Base-by-base conservation (phyloP, 768 basidiomycete genomes). In the Leccinellum albellum region DNA sequence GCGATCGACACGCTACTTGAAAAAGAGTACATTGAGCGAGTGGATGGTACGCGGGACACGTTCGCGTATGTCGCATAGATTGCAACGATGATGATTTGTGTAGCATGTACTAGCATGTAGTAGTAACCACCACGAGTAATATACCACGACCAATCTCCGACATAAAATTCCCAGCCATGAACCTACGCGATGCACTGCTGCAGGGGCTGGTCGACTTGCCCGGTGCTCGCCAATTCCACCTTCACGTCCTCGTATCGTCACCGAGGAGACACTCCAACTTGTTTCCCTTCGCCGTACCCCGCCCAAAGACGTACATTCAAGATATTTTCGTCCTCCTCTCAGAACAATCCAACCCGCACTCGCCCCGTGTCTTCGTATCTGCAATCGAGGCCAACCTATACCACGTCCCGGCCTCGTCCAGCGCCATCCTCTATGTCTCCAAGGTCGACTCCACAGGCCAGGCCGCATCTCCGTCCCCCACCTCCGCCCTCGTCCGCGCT, bases 21-120 rank as follows among this genome's bases (percentile, higher is more conserved):
- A 77, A 96, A 96, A 76, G 96, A 99, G 71, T 99, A 98, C 72
- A 89, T 99, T 64, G 95, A 98, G 69, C 87, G 96, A 29, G 88
- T 93, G 14, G 92, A 94, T 21, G 91, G 88, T 12, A 86, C 88
- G n/a, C 87, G 89, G 68, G 94, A 96, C 74, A 89, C 89, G 33
- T 75, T 74, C 54, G 68, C 71, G 13, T 75, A 74, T 42, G 73
- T 75, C 15, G 73, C 74, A 62, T 76, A 61, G 69, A 55, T 20
- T 45, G 54, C 32, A 42, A 46, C 29, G 12, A 21, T 45, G 1
- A 1, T 12, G 20, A 23, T 45, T 47, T 45, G 24, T 54, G 44
- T 60, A 50, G 35, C 68, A 33, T 33, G 33, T 33, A 33, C 33
- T 33, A 33, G 32, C 32, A 33, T 35, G n/a, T n/a, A n/a, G n/a